A percentile compares a stretch with the other conserved stretches of the same genome.
Conservation (phyloP, 2,329 filamentous ascomycete genomes). For the Fusarium floridanum region DNA sequence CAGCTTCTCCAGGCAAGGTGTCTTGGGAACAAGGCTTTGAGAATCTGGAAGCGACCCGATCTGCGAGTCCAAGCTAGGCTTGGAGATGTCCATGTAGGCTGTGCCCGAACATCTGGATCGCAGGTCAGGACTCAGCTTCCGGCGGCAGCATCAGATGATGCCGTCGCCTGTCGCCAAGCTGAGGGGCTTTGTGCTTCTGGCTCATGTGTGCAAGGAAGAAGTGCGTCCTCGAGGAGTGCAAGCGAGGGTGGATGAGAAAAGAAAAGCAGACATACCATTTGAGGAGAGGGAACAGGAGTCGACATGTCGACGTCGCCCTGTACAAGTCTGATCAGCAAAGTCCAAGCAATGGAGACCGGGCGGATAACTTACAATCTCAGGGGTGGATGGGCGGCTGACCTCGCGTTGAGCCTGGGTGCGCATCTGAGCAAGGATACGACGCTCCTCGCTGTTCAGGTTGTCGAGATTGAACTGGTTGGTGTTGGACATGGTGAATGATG, state of each 20-base stretch:
- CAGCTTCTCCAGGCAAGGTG: neutral
- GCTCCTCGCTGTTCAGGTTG: neutral
- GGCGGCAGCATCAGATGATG: neutral
- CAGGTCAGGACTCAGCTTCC: conserved; percentile 12
- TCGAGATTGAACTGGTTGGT: neutral
- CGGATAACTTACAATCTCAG: neutral
- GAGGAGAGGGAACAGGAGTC: no score
- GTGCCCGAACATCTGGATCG: neutral
- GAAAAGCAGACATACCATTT: conserved; percentile 34
- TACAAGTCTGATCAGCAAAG: neutral
- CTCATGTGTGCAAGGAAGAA: conserved; percentile 29
- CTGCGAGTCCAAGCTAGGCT: conserved; percentile 21
- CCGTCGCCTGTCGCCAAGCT: neutral
- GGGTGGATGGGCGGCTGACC: neutral
- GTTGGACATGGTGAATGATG: neutral
- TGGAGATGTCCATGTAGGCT: conserved; percentile 10
- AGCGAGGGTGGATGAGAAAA: conserved; percentile 33
- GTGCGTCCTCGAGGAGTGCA: conserved; percentile 10
- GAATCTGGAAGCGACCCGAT: conserved; percentile 11
- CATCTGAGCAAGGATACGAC: neutral
- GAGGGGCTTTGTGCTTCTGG: conserved; percentile 9
- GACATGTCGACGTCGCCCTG: conserved; percentile 1
- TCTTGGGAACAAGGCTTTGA: conserved; percentile 5
- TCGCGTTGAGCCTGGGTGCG: neutral
- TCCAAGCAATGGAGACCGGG: neutral